Evolutionary conservation across 139 green algal genomes (phyloP).

Genomic region (Nannochloris sp.): DNA sequence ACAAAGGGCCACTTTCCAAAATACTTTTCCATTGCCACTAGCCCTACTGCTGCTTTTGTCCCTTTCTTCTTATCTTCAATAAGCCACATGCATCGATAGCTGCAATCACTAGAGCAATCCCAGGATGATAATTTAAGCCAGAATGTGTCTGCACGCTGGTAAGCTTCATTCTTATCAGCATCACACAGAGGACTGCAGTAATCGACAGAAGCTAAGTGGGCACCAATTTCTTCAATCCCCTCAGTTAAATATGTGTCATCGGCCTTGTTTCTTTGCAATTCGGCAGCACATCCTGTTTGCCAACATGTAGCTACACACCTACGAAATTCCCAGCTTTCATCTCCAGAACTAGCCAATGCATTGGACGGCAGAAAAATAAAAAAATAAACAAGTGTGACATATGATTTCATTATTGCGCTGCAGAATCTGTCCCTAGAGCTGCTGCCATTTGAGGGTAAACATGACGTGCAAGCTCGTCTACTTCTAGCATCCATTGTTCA

Average conservation of each 20-base stretch:
- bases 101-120: constrained; percentile 58
- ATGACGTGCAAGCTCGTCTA: not conserved
- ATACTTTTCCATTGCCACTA: constrained; percentile 54
- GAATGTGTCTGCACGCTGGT: not conserved
- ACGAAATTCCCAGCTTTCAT: not conserved
- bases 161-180: not conserved
- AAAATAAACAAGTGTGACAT: not conserved
- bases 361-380: not conserved
- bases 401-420: not conserved
- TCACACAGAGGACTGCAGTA: constrained; percentile 12
- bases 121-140: constrained; percentile 27
- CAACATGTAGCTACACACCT: not conserved
- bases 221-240: not conserved
- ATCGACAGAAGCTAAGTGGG: not conserved
- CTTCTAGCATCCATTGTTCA: not conserved
- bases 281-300: not conserved
- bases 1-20: constrained; percentile 85
- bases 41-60: not conserved
- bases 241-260: not conserved
- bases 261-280: too few species aligned
- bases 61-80: constrained; percentile 21
- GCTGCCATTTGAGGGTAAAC: not conserved
- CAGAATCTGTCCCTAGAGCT: not conserved
- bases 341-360: constrained; percentile 10
- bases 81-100: constrained; percentile 73